These are phyloP conservation scores for Fusarium sp. DNA, from an alignment of 2,329 filamentous ascomycete species.

Conservation along the genomic window DNA sequence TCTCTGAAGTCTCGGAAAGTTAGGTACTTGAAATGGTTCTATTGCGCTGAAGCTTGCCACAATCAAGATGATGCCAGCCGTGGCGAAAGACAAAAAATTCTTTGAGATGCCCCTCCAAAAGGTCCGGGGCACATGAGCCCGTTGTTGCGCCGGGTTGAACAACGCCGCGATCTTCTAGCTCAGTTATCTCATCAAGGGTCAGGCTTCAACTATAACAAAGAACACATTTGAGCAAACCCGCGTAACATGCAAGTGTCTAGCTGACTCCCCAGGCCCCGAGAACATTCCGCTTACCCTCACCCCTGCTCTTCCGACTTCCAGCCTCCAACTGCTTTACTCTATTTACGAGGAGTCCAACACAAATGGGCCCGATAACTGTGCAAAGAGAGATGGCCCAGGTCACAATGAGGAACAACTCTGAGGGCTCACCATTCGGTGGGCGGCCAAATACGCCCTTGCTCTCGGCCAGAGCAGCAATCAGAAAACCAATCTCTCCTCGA, in stretches of 20 bases:
- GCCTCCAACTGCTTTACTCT: slow-evolving; percentile 51
- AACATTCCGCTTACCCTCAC: slow-evolving; percentile 28
- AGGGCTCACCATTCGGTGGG: slow-evolving; percentile 30
- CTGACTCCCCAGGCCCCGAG: slow-evolving; percentile 41
- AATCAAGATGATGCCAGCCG: too few species aligned
- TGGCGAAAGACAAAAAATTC: too few species aligned
- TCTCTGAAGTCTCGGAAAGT: too few species aligned
- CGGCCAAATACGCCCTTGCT: slow-evolving; percentile 57
- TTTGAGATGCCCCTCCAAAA: too few species aligned
- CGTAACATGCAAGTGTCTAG: slow-evolving; percentile 4
- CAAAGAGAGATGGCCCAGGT: slow-evolving; percentile 69
- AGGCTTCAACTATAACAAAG: too few species aligned
- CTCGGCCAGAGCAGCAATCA: slow-evolving; percentile 78
- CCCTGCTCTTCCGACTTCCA: slow-evolving; percentile 11
- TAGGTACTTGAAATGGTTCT: too few species aligned
- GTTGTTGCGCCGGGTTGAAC: too few species aligned
- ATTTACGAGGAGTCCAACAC: slow-evolving; percentile 60
- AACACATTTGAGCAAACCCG: too few species aligned
- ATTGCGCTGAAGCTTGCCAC: too few species aligned
- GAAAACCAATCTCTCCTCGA: slow-evolving; percentile 83
- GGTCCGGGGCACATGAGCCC: too few species aligned
- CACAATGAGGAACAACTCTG: slow-evolving; percentile 64
- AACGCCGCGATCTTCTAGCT: too few species aligned
- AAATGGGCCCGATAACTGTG: slow-evolving; percentile 64
- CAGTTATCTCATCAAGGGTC: too few species aligned